Conservation (phyloP, 139 green algal genomes). For the Haematococcus sp. region DNA sequence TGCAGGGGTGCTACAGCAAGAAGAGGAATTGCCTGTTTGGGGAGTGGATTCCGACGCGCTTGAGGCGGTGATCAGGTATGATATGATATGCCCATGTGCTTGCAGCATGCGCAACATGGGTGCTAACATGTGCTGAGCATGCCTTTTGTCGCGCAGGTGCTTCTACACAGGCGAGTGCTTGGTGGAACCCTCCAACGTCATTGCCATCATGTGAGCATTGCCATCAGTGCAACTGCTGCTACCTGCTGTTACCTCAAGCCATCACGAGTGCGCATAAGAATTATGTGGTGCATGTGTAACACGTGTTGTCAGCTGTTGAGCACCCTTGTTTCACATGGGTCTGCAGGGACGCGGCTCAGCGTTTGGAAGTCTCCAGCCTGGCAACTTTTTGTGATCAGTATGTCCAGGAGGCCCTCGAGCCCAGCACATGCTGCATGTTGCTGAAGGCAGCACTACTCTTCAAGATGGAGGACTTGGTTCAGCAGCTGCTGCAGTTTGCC, state of each 20-base stretch:
- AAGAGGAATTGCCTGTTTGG: conserved; percentile 45
- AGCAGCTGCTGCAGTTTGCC: conserved; percentile 17
- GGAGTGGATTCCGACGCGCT: conserved; percentile 44
- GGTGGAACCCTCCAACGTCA: conserved; percentile 8
- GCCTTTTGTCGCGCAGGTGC: conserved; percentile 9
- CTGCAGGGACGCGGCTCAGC: conserved; percentile 19
- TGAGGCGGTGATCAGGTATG: conserved; percentile 19
- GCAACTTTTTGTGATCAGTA: conserved; percentile 16
- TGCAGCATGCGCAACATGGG: no score
- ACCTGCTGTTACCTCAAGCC: no score
- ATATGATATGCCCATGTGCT: no score
- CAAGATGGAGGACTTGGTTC: not conserved
- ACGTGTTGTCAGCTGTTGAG: no score
- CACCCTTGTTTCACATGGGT: no score
- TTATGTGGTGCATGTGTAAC: no score
- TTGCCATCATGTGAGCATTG: conserved; percentile 14
- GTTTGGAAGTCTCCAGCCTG: conserved; percentile 29
- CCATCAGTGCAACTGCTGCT: no score
- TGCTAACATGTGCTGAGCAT: no score
- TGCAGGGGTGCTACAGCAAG: not conserved
- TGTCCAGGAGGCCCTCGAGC: conserved; percentile 1
- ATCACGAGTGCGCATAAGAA: no score
- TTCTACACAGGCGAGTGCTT: conserved; percentile 42
- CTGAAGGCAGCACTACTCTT: not conserved
- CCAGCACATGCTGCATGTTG: conserved; percentile 14